phyloP scores from a whole-genome alignment of 345 rosid genomes.

The Punica granatum region DNA sequence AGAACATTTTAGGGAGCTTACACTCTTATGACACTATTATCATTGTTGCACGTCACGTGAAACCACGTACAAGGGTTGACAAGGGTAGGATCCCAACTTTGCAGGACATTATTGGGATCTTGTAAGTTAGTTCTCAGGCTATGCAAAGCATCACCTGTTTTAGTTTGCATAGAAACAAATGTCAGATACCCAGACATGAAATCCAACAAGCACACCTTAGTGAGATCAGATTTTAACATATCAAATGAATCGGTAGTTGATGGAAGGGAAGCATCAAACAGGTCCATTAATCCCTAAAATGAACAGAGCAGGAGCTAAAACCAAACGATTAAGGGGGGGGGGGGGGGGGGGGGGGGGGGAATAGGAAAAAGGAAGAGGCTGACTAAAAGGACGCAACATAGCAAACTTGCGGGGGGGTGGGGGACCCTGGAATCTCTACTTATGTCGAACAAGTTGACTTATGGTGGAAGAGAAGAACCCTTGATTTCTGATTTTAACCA shows the following conservation, averaged over 20 bases:
- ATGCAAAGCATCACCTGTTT: conserved; percentile 94
- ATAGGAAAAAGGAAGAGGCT: not conserved
- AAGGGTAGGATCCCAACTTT: conserved; percentile 98
- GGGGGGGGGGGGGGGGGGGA: not conserved
- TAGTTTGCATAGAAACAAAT: conserved; percentile 13
- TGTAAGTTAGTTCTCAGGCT: conserved; percentile 55
- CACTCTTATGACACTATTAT: conserved; percentile 94
- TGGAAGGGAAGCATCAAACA: not conserved
- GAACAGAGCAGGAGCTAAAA: not conserved
- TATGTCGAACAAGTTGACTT: not conserved
- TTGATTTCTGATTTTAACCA: not conserved
- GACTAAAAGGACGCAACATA: not conserved
- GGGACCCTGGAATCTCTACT: not conserved
- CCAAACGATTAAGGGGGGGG: not conserved
- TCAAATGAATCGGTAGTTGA: not conserved
- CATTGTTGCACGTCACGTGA: conserved; percentile 93
- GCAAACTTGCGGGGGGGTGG: not conserved
- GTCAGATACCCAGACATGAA: conserved; percentile 9
- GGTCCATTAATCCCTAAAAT: not conserved
- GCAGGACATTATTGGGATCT: conserved; percentile 91
- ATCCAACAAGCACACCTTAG: not conserved
- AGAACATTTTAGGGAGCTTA: conserved; percentile 23
- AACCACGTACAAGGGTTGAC: conserved; percentile 98
- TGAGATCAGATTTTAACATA: not conserved
- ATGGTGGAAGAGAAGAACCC: not conserved